A percentile compares a stretch with the other conserved stretches of the same genome.
Conservation (phyloP, 345 rosid genomes). For the Pelargonium nanum region DNA sequence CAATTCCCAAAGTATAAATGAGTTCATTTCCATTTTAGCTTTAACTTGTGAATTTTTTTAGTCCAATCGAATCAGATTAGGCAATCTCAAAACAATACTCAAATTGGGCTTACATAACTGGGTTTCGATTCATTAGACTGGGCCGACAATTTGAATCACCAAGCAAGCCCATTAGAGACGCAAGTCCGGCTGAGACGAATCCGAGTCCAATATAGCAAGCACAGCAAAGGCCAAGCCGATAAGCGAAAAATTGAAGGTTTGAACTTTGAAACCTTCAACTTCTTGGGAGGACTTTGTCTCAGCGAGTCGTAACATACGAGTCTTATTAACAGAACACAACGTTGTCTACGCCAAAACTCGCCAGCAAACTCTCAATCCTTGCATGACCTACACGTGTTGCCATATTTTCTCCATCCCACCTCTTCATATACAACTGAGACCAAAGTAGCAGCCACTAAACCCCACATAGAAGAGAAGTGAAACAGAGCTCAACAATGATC, state of each 20-base stretch:
- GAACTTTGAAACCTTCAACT: neutral
- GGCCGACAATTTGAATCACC: no score
- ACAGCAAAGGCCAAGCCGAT: no score
- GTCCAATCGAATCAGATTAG: no score
- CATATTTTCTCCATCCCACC: neutral
- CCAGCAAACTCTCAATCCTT: conserved; percentile 16
- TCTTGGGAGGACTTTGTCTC: conserved; percentile 12
- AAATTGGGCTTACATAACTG: neutral
- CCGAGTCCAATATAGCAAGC: no score
- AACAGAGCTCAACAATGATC: no score
- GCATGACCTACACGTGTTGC: conserved; percentile 26
- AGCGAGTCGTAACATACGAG: neutral
- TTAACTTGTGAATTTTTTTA: no score
- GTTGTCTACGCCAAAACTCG: conserved; percentile 17
- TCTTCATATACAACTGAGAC: conserved; percentile 15
- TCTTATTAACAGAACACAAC: conserved; percentile 8
- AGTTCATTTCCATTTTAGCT: no score
- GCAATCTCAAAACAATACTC: no score
- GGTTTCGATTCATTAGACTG: neutral
- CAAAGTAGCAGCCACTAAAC: neutral
- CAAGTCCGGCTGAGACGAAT: no score
- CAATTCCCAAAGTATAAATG: no score
- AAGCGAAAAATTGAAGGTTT: no score
- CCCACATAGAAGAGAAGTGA: neutral
- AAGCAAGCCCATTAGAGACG: no score